Evolutionary conservation across 805 yeast genomes (phyloP).

Genomic region (Metschnikowia noctiluminum): DNA sequence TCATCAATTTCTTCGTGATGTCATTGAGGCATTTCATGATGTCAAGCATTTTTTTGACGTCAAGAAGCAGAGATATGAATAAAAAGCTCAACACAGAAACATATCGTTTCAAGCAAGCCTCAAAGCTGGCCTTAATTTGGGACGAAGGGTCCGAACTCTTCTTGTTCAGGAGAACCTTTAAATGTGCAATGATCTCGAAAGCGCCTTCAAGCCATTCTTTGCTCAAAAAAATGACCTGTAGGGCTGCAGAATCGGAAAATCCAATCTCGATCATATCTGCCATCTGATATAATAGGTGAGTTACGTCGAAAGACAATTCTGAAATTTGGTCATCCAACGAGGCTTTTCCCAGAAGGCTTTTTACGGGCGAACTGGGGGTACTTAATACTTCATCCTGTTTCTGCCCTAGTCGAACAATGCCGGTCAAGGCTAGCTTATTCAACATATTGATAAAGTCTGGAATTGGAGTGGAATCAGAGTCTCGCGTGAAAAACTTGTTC

Average conservation of each 20-base stretch:
- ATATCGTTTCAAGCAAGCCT: constrained; percentile 25
- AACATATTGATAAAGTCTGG: constrained; percentile 46
- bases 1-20: constrained; percentile 31
- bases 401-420: constrained; percentile 26
- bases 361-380: constrained; percentile 33
- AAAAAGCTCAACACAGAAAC: constrained; percentile 32
- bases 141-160: constrained; percentile 21
- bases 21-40: constrained; percentile 29
- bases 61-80: constrained; percentile 30
- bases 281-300: constrained; percentile 36
- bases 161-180: constrained; percentile 19
- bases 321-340: constrained; percentile 15
- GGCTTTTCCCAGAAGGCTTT: constrained; percentile 1
- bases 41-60: constrained; percentile 20
- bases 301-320: constrained; percentile 28
- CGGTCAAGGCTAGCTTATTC: constrained; percentile 33
- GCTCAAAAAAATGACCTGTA: constrained; percentile 24
- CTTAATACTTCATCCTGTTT: constrained; percentile 31
- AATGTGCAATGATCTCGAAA: constrained; percentile 35
- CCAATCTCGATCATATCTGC: constrained; percentile 30
- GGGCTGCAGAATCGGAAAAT: constrained; percentile 20
- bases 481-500: constrained; percentile 2
- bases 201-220: constrained; percentile 38
- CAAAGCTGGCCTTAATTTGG: constrained; percentile 17
- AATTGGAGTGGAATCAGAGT: constrained; percentile 18